Percentiles rank a stretch among this genome's conserved stretches.
Conservation (phyloP, 1,284 basidiomycete genomes). For the Stygiomarasmius scandens region DNA sequence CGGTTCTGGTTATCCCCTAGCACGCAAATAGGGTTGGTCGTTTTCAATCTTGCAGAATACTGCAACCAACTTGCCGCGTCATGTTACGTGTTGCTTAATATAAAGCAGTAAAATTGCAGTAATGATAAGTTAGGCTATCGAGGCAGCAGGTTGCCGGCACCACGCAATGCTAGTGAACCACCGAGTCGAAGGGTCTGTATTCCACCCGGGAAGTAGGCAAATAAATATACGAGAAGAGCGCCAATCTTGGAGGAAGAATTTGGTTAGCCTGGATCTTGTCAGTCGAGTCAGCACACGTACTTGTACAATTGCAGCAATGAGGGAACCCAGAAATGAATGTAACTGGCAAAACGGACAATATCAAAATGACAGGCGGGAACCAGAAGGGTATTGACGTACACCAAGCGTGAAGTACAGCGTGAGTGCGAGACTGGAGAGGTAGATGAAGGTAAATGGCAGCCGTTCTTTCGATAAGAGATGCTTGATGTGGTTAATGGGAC, state of each 20-base stretch:
- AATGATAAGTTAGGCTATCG: no score
- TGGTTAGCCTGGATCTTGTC: background rate
- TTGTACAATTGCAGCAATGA: conserved; percentile 80
- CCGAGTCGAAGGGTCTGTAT: conserved; percentile 82
- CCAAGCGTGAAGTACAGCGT: conserved; percentile 91
- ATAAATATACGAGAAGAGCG: conserved; percentile 82
- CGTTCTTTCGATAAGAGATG: conserved; percentile 86
- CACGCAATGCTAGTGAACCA: conserved; percentile 78
- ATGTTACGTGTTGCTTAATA: no score
- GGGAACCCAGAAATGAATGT: conserved; percentile 82
- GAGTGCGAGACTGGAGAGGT: conserved; percentile 78
- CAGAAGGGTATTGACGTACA: conserved; percentile 45
- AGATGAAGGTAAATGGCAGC: conserved; percentile 85
- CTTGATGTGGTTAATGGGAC: conserved; percentile 86
- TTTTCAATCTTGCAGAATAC: no score
- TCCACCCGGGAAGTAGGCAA: conserved; percentile 92
- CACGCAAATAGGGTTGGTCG: no score
- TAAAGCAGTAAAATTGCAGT: no score
- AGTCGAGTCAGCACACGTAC: conserved; percentile 33
- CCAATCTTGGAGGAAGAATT: conserved; percentile 52
- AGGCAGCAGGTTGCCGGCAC: conserved; percentile 80
- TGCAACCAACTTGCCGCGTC: no score
- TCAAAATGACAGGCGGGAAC: conserved; percentile 5
- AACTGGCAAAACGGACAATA: conserved; percentile 43
- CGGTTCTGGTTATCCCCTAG: no score